A percentile compares a stretch with the other conserved stretches of the same genome.
phyloP scores from a whole-genome alignment of 495 filamentous ascomycete species.

The Parathielavia hyrcaniae region DNA sequence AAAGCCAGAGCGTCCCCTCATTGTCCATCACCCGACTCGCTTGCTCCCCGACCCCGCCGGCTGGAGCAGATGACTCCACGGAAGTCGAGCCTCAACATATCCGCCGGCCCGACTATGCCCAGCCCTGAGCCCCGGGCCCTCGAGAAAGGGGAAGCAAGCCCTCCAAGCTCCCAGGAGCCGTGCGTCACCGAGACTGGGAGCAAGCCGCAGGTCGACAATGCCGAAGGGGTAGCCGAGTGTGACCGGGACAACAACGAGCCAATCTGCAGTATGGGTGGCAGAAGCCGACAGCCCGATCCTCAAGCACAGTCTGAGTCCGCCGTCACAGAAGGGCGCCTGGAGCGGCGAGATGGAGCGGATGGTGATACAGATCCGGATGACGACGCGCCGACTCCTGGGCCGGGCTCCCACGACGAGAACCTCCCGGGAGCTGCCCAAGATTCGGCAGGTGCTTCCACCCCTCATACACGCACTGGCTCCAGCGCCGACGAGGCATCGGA shows the following conservation, averaged over 20 bases:
- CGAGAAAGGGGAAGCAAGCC: not conserved
- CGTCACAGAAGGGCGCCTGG: not conserved
- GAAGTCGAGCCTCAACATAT: conserved; percentile 5
- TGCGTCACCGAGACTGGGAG: not conserved
- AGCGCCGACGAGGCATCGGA: conserved; percentile 6
- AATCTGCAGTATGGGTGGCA: not conserved
- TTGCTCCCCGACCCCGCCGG: conserved; percentile 8
- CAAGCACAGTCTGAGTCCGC: not conserved
- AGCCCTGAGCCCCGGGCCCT: not conserved
- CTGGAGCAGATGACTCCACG: conserved; percentile 9
- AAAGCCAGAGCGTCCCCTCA: not conserved
- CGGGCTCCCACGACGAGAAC: no score
- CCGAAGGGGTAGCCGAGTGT: not conserved
- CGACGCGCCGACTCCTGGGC: not conserved
- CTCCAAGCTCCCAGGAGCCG: not conserved
- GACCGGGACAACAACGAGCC: not conserved
- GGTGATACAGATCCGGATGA: not conserved
- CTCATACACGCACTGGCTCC: not conserved
- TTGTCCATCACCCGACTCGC: conserved; percentile 9
- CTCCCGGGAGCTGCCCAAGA: not conserved
- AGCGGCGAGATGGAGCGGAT: not conserved
- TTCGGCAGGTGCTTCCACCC: not conserved
- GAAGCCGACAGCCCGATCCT: not conserved
- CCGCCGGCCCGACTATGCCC: not conserved
- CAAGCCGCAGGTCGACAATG: not conserved